Conservation (phyloP, 2,329 filamentous ascomycete species). For the Pseudonectria foliicola region DNA sequence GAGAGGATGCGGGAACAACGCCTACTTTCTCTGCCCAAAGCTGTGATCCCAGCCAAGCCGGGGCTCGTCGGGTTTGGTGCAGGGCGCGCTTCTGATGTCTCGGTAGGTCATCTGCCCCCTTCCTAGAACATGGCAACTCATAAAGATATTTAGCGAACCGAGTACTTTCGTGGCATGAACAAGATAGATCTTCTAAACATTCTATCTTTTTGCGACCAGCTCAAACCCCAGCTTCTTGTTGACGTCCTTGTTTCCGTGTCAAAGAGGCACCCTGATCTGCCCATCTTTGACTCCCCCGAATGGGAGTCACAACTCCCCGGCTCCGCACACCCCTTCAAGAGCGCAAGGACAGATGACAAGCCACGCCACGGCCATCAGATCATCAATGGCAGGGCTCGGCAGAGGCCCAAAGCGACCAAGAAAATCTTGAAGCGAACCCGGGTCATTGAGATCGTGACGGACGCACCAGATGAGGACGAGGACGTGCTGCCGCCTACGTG, state of each 20-base stretch:
- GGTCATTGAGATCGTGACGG: slow-evolving; percentile 20
- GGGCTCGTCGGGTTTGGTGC: slow-evolving; percentile 32
- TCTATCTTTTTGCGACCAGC: slow-evolving; percentile 33
- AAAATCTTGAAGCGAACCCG: slow-evolving; percentile 26
- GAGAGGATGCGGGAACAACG: slow-evolving; percentile 25
- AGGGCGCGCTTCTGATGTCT: slow-evolving; percentile 26
- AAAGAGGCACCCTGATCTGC: slow-evolving; percentile 34
- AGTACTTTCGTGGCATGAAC: slow-evolving; percentile 32
- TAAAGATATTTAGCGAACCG: slow-evolving; percentile 23
- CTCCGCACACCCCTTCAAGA: slow-evolving; percentile 8
- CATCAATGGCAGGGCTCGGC: slow-evolving; percentile 20
- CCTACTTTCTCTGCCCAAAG: slow-evolving; percentile 26
- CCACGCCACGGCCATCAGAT: slow-evolving; percentile 25
- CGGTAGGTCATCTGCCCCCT: slow-evolving; percentile 23
- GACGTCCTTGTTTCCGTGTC: slow-evolving; percentile 37
- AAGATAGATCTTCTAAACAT: slow-evolving; percentile 34
- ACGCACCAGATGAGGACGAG: slow-evolving; percentile 22
- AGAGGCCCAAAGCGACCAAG: slow-evolving; percentile 26
- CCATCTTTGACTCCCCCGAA: slow-evolving; percentile 35
- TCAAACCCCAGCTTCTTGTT: slow-evolving; percentile 33
- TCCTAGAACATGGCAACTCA: neutral
- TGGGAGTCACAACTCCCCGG: slow-evolving; percentile 26
- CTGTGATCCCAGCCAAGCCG: slow-evolving; percentile 27
- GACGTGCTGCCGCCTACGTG: slow-evolving; percentile 32
- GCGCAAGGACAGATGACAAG: slow-evolving; percentile 12